Conservation (phyloP, 352 stramenopile species). For the Bremia lactucae region DNA sequence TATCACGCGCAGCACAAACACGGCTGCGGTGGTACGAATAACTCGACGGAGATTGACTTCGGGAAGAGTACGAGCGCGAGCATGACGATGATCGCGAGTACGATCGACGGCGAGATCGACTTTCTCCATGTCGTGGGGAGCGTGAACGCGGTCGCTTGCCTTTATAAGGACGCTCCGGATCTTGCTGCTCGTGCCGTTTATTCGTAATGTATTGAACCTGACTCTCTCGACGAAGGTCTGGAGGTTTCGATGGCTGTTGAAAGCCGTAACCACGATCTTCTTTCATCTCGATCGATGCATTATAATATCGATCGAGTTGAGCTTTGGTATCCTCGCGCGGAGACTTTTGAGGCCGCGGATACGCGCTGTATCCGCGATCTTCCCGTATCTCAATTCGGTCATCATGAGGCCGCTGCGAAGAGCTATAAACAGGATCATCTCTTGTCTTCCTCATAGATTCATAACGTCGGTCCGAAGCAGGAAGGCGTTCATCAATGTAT, state of each 20-base stretch:
- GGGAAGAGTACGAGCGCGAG: constrained; percentile 29
- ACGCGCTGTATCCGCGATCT: constrained; percentile 7
- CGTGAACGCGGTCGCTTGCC: constrained; percentile 19
- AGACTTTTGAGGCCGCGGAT: constrained; percentile 6
- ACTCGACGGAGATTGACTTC: constrained; percentile 12
- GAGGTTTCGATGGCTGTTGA: constrained; percentile 2
- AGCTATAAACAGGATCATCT: constrained; percentile 19
- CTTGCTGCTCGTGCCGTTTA: neutral
- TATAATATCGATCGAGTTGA: neutral
- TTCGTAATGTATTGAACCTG: constrained; percentile 6
- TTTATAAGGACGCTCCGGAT: constrained; percentile 15
- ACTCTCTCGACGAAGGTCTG: constrained; percentile 1
- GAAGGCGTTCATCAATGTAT: constrained; percentile 5
- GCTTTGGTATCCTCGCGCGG: neutral
- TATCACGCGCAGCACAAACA: constrained; percentile 11
- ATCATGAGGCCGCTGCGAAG: constrained; percentile 7
- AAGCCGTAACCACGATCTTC: constrained; percentile 17
- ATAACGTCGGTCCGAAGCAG: constrained; percentile 5
- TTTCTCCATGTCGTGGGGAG: constrained; percentile 13
- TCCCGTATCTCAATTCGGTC: constrained; percentile 3
- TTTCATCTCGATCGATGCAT: neutral
- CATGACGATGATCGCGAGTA: constrained; percentile 30
- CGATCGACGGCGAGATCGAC: constrained; percentile 21
- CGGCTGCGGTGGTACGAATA: constrained; percentile 13
- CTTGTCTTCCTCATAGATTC: constrained; percentile 4